Evolutionary conservation across 768 basidiomycete species (phyloP).

Genomic region (Fibroporia radiculosa): DNA sequence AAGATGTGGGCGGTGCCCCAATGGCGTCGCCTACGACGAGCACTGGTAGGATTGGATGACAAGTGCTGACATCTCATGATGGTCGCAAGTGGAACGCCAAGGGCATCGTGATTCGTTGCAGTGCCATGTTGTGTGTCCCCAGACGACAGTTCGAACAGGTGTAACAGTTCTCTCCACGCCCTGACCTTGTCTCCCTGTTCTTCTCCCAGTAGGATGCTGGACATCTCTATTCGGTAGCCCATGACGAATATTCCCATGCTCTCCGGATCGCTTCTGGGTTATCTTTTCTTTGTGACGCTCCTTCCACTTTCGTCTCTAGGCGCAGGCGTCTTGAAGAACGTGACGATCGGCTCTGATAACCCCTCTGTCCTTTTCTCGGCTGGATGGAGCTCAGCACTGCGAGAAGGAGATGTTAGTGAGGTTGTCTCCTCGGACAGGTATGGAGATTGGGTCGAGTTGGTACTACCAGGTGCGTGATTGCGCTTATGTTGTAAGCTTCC

Average conservation of each 20-base stretch:
- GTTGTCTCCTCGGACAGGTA: constrained; percentile 14
- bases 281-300: neutral
- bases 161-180: no score
- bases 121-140: no score
- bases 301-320: neutral
- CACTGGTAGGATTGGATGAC: no score
- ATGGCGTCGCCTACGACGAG: no score
- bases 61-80: no score
- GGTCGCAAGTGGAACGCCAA: no score
- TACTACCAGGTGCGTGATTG: constrained; percentile 22
- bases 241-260: constrained; percentile 1
- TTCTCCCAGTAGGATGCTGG: constrained; percentile 16
- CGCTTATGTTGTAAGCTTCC: neutral
- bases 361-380: constrained; percentile 14
- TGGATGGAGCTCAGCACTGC: constrained; percentile 15
- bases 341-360: constrained; percentile 12
- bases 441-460: constrained; percentile 15
- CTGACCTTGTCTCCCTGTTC: neutral
- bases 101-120: no score
- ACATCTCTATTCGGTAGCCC: constrained; percentile 6
- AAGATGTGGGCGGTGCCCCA: no score
- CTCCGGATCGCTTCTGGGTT: constrained; percentile 6
- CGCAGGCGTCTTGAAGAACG: constrained; percentile 13
- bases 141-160: no score
- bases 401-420: neutral